phyloP scores from a whole-genome alignment of 177 flowering plant species.

The Telopea speciosissima region DNA sequence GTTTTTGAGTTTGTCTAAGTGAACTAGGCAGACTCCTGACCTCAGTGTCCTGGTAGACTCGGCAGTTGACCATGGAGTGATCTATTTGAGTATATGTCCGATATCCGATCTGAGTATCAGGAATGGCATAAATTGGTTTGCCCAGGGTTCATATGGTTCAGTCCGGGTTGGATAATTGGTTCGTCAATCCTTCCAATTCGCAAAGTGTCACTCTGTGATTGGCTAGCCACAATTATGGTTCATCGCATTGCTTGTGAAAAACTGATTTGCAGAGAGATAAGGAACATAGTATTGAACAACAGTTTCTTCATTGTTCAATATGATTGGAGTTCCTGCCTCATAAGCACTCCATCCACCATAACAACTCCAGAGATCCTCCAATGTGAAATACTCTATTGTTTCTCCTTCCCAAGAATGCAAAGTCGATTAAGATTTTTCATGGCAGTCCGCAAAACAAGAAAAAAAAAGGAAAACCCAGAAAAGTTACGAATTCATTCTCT shows the following conservation, averaged over 20 bases:
- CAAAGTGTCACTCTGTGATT: no score
- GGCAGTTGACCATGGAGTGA: no score
- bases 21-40: no score
- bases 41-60: no score
- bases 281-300: slow-evolving; percentile 93
- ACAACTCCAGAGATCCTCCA: slow-evolving; percentile 83
- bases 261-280: slow-evolving; percentile 92
- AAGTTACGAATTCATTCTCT: background rate
- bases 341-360: slow-evolving; percentile 97
- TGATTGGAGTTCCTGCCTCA: slow-evolving; percentile 84
- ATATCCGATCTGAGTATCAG: no score
- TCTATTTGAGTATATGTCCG: no score
- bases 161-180: no score
- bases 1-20: no score
- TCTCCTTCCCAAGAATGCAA: slow-evolving; percentile 93
- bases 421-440: slow-evolving; percentile 56
- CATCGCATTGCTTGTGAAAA: slow-evolving; percentile 65
- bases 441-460: slow-evolving; percentile 36
- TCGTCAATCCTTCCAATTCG: no score
- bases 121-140: no score
- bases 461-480: slow-evolving; percentile 2
- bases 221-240: no score
- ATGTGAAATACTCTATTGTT: slow-evolving; percentile 66
- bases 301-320: slow-evolving; percentile 43
- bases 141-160: no score